Evolutionary conservation across 768 basidiomycete genomes (phyloP).

Genomic region (Pulveroboletus sp.): DNA sequence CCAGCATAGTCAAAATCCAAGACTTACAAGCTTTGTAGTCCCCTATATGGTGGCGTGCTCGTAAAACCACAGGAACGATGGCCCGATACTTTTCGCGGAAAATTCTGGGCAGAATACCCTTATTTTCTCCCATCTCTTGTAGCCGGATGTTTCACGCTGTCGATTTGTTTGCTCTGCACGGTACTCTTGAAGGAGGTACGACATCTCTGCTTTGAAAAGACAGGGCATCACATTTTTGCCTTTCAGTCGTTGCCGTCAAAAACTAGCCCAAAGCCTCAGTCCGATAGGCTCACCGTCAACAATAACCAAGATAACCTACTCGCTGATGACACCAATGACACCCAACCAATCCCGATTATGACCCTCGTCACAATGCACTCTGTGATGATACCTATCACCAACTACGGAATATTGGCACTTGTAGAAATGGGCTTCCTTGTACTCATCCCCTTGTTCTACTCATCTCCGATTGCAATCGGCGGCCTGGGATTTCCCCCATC

Average conservation of each 20-base stretch:
- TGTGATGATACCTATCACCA: conserved; percentile 40
- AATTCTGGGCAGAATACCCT: conserved; percentile 34
- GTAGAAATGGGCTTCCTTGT: conserved; percentile 38
- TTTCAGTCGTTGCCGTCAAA: conserved; percentile 25
- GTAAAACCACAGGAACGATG: conserved; percentile 54
- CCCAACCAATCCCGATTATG: conserved; percentile 30
- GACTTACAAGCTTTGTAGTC: conserved; percentile 32
- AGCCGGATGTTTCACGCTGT: conserved; percentile 14
- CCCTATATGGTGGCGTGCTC: conserved; percentile 57
- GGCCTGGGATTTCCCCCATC: conserved; percentile 41
- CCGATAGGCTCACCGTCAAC: background rate
- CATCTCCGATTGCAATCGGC: conserved; percentile 40
- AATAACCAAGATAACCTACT: background rate
- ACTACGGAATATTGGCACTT: conserved; percentile 41
- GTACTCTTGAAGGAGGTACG: conserved; percentile 32
- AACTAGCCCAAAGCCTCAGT: background rate
- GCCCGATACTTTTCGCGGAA: conserved; percentile 43
- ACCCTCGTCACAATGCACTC: conserved; percentile 22
- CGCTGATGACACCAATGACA: background rate
- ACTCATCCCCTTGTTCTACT: conserved; percentile 44
- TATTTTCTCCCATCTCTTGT: conserved; percentile 36
- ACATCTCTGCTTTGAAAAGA: background rate
- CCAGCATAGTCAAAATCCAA: background rate
- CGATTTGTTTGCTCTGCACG: conserved; percentile 13
- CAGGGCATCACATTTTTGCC: background rate